phyloP scores from a whole-genome alignment of 2,329 filamentous ascomycete species.

The Whalleya microplaca region DNA sequence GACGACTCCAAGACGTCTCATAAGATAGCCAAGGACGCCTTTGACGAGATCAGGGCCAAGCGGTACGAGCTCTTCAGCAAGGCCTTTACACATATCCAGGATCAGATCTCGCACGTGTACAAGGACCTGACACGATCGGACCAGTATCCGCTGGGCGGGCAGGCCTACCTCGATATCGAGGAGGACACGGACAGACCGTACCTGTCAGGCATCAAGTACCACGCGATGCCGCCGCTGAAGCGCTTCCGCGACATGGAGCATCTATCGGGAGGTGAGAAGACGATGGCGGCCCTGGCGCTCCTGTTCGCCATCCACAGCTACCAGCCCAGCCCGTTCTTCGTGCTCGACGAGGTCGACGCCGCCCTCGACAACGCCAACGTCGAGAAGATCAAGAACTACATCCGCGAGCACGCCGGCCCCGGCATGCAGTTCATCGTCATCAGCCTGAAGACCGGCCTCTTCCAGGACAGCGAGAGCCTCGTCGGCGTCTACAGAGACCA shows the following conservation, averaged over 20 bases:
- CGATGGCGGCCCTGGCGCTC: slow-evolving; percentile 94
- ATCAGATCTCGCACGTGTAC: slow-evolving; percentile 93
- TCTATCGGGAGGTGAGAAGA: slow-evolving; percentile 95
- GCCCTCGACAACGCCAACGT: slow-evolving; percentile 98
- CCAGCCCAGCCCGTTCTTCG: slow-evolving; percentile 95
- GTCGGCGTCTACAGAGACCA: slow-evolving; percentile 97
- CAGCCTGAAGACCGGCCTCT: slow-evolving; percentile 90
- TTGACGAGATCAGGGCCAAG: slow-evolving; percentile 78
- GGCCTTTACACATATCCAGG: slow-evolving; percentile 91
- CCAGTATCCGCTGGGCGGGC: slow-evolving; percentile 91
- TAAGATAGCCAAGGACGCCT: slow-evolving; percentile 77
- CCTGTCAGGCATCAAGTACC: slow-evolving; percentile 94
- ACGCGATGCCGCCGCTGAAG: slow-evolving; percentile 97
- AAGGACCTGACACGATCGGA: slow-evolving; percentile 89
- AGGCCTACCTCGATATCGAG: slow-evolving; percentile 84
- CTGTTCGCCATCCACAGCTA: slow-evolving; percentile 97
- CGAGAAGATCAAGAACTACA: slow-evolving; percentile 94
- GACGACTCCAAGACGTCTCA: slow-evolving; percentile 79
- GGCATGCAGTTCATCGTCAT: slow-evolving; percentile 99
- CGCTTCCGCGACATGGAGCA: slow-evolving; percentile 99
- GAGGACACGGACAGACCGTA: slow-evolving; percentile 97
- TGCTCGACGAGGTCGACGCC: slow-evolving; percentile 96
- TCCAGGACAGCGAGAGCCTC: slow-evolving; percentile 94
- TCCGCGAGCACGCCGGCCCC: slow-evolving; percentile 88
- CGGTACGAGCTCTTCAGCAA: slow-evolving; percentile 93